Evolutionary conservation across 176 grass and related monocot species (phyloP).

Genomic region (Typha latifolia): DNA sequence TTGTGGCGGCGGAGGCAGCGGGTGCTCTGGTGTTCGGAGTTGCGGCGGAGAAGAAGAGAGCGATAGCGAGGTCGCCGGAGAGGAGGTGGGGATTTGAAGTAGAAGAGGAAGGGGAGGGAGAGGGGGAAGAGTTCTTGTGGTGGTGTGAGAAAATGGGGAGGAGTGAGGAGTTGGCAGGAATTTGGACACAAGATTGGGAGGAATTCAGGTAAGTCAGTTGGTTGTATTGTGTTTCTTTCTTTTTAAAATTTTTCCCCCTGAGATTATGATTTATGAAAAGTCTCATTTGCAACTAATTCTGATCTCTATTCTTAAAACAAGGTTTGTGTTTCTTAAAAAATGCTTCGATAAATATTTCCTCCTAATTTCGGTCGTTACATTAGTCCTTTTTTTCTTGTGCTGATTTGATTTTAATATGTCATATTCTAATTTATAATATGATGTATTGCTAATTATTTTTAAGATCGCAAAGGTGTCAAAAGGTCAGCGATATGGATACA

Average conservation of each 20-base stretch:
- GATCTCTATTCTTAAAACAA: background rate
- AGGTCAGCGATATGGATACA: no score
- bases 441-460: no score
- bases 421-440: no score
- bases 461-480: no score
- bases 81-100: conserved; percentile 13
- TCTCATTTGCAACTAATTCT: background rate
- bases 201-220: conserved; percentile 16
- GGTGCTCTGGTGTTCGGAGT: background rate
- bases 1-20: conserved; percentile 13
- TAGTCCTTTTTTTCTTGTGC: no score
- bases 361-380: no score
- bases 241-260: background rate
- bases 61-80: background rate
- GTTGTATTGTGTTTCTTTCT: background rate
- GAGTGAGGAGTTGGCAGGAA: conserved; percentile 20
- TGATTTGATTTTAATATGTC: no score
- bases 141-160: conserved; percentile 4
- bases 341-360: no score
- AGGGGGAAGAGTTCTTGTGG: conserved; percentile 55
- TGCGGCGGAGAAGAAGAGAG: conserved; percentile 10
- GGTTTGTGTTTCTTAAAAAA: no score
- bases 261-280: background rate
- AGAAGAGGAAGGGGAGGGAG: conserved; percentile 4
- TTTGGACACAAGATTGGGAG: background rate